Conservation (phyloP, 2,329 filamentous ascomycete genomes). For the Cladobotryum mycophilum region DNA sequence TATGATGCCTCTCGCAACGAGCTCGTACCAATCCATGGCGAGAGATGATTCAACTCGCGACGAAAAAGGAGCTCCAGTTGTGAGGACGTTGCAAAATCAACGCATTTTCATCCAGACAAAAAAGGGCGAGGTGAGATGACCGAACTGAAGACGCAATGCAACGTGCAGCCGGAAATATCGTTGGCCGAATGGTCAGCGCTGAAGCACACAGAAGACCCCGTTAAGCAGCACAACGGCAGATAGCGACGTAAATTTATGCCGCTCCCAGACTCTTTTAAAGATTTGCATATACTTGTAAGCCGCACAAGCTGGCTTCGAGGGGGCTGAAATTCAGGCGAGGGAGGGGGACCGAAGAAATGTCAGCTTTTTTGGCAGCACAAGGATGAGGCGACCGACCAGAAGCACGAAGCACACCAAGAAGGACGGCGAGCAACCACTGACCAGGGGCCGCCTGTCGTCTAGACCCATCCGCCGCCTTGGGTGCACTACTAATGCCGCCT, state of each 20-base stretch:
- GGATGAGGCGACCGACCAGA: background rate
- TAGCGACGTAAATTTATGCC: no score
- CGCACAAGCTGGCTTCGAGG: background rate
- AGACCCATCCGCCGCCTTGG: background rate
- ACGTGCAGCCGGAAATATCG: background rate
- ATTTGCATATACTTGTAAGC: background rate
- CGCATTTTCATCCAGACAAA: conserved; percentile 8
- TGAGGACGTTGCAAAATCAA: conserved; percentile 5
- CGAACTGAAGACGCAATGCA: background rate
- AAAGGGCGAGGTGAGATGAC: background rate
- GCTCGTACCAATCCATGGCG: conserved; percentile 6
- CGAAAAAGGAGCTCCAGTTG: conserved; percentile 4
- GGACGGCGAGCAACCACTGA: background rate
- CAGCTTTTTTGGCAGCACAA: conserved; percentile 1
- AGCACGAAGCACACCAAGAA: background rate
- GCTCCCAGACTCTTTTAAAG: no score
- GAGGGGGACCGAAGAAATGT: conserved; percentile 1
- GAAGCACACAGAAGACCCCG: background rate
- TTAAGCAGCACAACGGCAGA: no score
- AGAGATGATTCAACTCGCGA: conserved; percentile 7
- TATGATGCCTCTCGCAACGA: conserved; percentile 8
- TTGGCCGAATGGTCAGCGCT: background rate
- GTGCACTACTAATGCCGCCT: conserved; percentile 1
- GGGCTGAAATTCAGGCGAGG: background rate
- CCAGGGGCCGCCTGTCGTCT: no score